Evolutionary conservation across 208 protist genomes (phyloP), one percentile per base, ranked within the genome.

Genomic region (Crithidia mellificae): DNA sequence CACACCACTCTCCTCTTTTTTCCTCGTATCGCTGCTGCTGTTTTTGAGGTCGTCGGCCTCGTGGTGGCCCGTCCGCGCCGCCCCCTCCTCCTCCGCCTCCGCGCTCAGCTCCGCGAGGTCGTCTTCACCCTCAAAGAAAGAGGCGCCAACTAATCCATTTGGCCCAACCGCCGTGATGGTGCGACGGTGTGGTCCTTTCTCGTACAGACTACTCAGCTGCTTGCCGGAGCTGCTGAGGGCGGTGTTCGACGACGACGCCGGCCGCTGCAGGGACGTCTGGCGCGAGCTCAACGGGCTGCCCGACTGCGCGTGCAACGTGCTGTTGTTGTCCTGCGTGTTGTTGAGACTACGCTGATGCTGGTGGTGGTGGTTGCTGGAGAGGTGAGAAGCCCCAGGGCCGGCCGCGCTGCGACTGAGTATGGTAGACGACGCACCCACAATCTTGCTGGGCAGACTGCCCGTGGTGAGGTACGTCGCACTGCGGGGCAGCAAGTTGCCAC

Each of bases 211-310:
- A 20, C 29, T 54, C n/a, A 22, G n/a, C 46, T 44, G 58, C 17
- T 24, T 36, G 44, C 24, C 46, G 44, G 44, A 64, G 46, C 30
- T 54, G 44, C 58, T 51, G 19, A 51, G 20, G 6, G 56, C 39
- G 14, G 41, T 63, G 24, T 49, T 64, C 30, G 46, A 41, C 27
- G 58, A 64, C n/a, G 44, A 19, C 17, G 58, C 29, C 19, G 44
- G 58, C 46, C 29, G 58, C 46, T 3, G 36, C 38, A 4, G 2
- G 19, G 12, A 8, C 41, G 22, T 4, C n/a, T 17, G 54, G 39
- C 2, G n/a, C 24, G 24, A n/a, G 7, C 20, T 58, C 36, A 12
- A 15, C 36, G 36, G 6, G 36, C 12, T 41, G 12, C 12, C 36
- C 36, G 6, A 41, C 6, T 41, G 6, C 36, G 12, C 36, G 9